Evolutionary conservation across 495 filamentous ascomycete genomes (phyloP), one percentile per base, ranked within the genome.

Genomic region (Hypoxylon rickii): DNA sequence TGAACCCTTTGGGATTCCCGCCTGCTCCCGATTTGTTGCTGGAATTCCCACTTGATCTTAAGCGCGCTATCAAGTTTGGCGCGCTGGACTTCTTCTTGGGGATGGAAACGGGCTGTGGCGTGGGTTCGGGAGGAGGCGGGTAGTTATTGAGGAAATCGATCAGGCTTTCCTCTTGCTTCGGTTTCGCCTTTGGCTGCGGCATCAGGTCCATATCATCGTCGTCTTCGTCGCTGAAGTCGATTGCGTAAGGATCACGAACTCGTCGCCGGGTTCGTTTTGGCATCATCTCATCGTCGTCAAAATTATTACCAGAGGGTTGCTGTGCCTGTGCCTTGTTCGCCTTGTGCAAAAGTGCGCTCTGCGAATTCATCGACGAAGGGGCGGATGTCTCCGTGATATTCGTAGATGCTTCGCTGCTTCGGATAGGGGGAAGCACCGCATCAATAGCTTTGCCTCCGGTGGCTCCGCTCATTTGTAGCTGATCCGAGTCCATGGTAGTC

Each of bases 161-260:
- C 40, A 97, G 68, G 63, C 88, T 91, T 60, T 90, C 89, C 62
- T 88, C 85, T 20, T 86, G 69, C 12, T 73, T 73, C 11, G 67
- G 66, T 22, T 67, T 65, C 16, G 66, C 60, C 16, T 62, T 59
- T 8, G 65, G 68, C 48, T 62, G 75, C 0, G 67, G 66, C 2
- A 68, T 57, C 13, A 66, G 40, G 2, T 66, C 71, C 3, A 65
- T 48, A 59, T 86, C 84, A 0, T 78, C 74, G 1, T 90, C 83
- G 15, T 92, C 89, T 24, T 93, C 88, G 57, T 92, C 89, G 55
- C 88, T 89, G 33, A 86, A 79, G 58, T 96, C 93, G 51, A 97
- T 89, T 26, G 92, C 88, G 61, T 97, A 97, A 0, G 94, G 93
- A 63, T 99, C 95, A 34, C 81, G 87, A 34, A 89, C 83, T 19